phyloP scores from a whole-genome alignment of 2,329 filamentous ascomycete species.

The Sclerotinia subarctica region DNA sequence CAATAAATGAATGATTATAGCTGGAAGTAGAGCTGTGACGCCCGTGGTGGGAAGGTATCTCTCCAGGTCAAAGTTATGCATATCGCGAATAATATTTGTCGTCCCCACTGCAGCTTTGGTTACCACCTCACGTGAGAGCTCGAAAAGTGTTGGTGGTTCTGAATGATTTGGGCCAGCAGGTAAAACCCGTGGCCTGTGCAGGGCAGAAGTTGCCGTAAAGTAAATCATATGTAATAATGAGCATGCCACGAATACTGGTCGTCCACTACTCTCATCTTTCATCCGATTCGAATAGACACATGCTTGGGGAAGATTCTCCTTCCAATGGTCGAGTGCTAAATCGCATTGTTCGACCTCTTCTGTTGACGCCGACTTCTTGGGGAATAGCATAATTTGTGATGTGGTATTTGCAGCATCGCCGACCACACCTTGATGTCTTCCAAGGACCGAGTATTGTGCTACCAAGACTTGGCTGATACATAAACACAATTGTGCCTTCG shows the following conservation, averaged over 20 bases:
- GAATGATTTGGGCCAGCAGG: slow-evolving; percentile 58
- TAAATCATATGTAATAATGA: slow-evolving; percentile 93
- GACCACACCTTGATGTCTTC: slow-evolving; percentile 77
- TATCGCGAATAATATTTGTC: slow-evolving; percentile 74
- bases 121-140: slow-evolving; percentile 78
- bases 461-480: slow-evolving; percentile 87
- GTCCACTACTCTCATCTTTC: slow-evolving; percentile 57
- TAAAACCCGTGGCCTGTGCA: slow-evolving; percentile 88
- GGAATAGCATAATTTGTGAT: slow-evolving; percentile 82
- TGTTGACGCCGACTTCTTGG: slow-evolving; percentile 79
- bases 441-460: slow-evolving; percentile 87
- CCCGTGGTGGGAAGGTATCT: slow-evolving; percentile 82
- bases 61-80: slow-evolving; percentile 71
- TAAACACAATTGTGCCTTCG: slow-evolving; percentile 85
- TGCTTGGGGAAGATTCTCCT: slow-evolving; percentile 64
- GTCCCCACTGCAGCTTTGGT: slow-evolving; percentile 81
- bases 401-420: slow-evolving; percentile 66
- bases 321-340: slow-evolving; percentile 74
- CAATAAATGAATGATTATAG: slow-evolving; percentile 89
- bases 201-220: slow-evolving; percentile 83
- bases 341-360: slow-evolving; percentile 79
- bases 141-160: slow-evolving; percentile 66
- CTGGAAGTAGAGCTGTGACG: slow-evolving; percentile 84
- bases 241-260: slow-evolving; percentile 65
- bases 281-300: slow-evolving; percentile 63